Base-by-base conservation (phyloP, 2,329 filamentous ascomycete genomes). In the Colletotrichum sp. region DNA sequence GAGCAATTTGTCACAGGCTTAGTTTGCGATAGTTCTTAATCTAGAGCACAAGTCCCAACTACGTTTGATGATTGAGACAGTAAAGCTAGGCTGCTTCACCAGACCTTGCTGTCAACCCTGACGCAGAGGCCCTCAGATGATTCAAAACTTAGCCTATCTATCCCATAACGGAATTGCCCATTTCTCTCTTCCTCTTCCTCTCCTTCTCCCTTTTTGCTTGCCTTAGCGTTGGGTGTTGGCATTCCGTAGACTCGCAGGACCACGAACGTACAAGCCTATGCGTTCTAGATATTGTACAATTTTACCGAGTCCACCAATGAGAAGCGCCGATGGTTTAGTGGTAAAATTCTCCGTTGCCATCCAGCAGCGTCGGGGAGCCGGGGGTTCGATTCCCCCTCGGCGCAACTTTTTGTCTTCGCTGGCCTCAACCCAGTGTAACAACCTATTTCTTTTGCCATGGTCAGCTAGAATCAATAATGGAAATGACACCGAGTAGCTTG, bases 301-400 rank as follows among this genome's bases (percentile, higher is more conserved):
- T 4, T 10, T 3, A 4, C 6, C 0, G 0, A 0, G 0, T 0
- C 21, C 4, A 13, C 34, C 34, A 30, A 49, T n/a, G 2, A 32
- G 2, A 21, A 16, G 65, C 65, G 65, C 65, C 65, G 65, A 68
- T 68, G 65, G 65, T 68, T 68, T 68, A 68, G 65, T 68, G 65
- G 65, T 68, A 68, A 68, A 68, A 68, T 68, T 68, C 65, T 68
- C 65, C 65, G 65, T 68, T 68, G 65, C 65, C 65, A 68, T 21
- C 30, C 8, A 68, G 65, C 65, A 68, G 65, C 65, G 65, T 68
- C 65, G 65, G 65, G 65, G 65, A 68, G 65, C 65, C 65, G 65
- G 65, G 65, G 49, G 65, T 68, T 68, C 65, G 65, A 68, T 68
- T 68, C 49, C 65, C 65, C 65, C 62, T 64, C 62, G 62, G 34